phyloP scores from a whole-genome alignment of 2,329 filamentous ascomycete genomes.

The Daldinia sp. region DNA sequence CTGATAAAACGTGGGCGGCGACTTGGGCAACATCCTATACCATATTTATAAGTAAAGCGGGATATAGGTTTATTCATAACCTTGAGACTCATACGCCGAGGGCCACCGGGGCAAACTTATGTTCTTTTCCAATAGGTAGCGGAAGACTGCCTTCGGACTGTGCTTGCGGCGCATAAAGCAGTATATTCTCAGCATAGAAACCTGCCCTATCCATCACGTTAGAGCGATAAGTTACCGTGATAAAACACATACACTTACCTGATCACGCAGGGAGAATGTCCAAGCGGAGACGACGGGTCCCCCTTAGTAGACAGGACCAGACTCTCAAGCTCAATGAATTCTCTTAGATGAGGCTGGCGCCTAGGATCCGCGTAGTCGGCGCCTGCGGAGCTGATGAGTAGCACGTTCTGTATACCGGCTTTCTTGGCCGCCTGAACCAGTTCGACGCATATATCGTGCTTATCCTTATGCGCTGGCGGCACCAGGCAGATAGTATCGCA shows the following conservation, averaged over 20 bases:
- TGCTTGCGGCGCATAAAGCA: conserved; percentile 12
- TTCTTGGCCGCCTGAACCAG: conserved; percentile 8
- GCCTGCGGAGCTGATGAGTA: conserved; percentile 9
- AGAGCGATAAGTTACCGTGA: not conserved
- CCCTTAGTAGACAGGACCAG: not conserved
- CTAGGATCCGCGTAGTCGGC: conserved; percentile 10
- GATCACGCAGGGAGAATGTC: conserved; percentile 1
- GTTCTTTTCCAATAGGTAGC: conserved; percentile 7
- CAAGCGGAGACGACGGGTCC: not conserved
- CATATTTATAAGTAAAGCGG: not conserved
- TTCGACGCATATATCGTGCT: conserved; percentile 17
- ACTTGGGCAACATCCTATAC: conserved; percentile 9
- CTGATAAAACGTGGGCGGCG: conserved; percentile 1
- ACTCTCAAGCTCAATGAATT: conserved; percentile 14
- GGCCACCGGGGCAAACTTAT: conserved; percentile 14
- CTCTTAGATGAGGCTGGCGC: not conserved
- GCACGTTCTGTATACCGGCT: conserved; percentile 8
- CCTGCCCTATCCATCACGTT: not conserved
- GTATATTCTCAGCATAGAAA: conserved; percentile 15
- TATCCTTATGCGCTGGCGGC: conserved; percentile 13
- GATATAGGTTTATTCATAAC: not conserved
- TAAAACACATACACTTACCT: not conserved
- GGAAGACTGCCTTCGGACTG: conserved; percentile 7
- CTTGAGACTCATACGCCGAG: not conserved
- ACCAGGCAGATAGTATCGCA: conserved; percentile 13